Conservation (phyloP, 257 asterid species). For the Ocimum tenuiflorum region DNA sequence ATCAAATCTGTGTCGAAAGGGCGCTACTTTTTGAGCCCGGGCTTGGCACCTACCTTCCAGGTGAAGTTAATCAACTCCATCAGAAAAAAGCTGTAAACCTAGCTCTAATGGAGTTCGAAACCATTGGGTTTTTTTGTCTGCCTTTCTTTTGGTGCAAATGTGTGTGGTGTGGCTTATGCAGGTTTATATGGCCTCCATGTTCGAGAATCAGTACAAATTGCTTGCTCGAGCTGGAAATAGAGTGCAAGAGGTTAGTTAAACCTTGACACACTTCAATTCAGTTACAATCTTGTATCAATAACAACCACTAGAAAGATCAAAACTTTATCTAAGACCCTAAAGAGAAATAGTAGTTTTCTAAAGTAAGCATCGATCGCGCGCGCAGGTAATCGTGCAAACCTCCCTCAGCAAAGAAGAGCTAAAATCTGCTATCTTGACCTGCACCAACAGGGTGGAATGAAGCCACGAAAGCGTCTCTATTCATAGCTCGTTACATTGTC, state of each 20-base stretch:
- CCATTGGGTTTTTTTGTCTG: neutral
- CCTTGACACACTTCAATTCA: neutral
- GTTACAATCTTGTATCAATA: neutral
- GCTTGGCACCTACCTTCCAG: slow-evolving; percentile 97
- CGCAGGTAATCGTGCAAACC: slow-evolving; percentile 70
- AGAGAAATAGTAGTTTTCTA: no score
- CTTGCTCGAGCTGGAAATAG: slow-evolving; percentile 92
- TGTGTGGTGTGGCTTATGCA: slow-evolving; percentile 27
- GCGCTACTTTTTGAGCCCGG: slow-evolving; percentile 80
- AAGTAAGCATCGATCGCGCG: no score
- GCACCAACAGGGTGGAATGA: slow-evolving; percentile 79
- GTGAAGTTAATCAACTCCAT: slow-evolving; percentile 28
- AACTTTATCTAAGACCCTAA: neutral
- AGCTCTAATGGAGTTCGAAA: neutral
- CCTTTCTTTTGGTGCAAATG: no score
- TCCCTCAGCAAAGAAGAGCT: slow-evolving; percentile 68
- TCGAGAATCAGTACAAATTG: slow-evolving; percentile 78
- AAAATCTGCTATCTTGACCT: slow-evolving; percentile 60
- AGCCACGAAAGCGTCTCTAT: neutral
- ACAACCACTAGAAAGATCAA: neutral
- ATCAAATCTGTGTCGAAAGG: slow-evolving; percentile 82
- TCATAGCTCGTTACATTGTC: neutral
- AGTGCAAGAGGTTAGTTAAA: slow-evolving; percentile 84
- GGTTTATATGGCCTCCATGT: slow-evolving; percentile 89
- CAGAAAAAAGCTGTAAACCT: neutral